Evolutionary conservation across 2,329 filamentous ascomycete species (phyloP), one percentile per base, ranked within the genome.

Genomic region (Magnaporthiopsis incrustans): DNA sequence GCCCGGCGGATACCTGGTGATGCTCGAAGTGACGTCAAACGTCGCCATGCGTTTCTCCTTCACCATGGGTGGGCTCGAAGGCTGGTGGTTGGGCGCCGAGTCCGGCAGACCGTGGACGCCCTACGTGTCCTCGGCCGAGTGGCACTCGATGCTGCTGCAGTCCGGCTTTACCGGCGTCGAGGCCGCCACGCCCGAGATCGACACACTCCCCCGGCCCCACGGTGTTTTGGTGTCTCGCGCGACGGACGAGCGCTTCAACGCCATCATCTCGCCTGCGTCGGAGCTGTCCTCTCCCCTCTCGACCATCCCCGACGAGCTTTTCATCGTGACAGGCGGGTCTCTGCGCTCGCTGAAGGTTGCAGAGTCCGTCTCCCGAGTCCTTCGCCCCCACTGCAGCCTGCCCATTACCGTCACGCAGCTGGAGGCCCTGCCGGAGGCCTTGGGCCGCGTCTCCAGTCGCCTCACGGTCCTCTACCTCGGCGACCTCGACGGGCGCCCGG

Each of bases 211-310:
- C 27, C 35, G 61, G 44, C 50, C 61, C 5, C 30, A 25, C 12
- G 30, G 61, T 22, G 66, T 72, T 50, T 64, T 73, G 44, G 64
- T 65, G 11, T 66, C 67, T 2, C 70, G 72, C 62, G 71, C 71
- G 10, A 64, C 71, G 11, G 68, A 73, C 59, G 62, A 68, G 15
- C 64, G 64, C 6, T 60, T 72, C 7, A 12, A 38, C 1, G 61
- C 69, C 12, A 63, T 74, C 2, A 67, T 69, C 1, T 60, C 68
- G 4, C 72, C 72, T 1, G 33, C 50, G 18, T 25, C 11, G 1
- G 18, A 57, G 8, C 25, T 22, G 38, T 38, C 27, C 50, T 14
- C 30, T 3, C 38, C 50, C 3, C 15, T 38, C 6, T 57, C 50
- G 14, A 57, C 4, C 5, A 57, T 62, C 2, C 0, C 15, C 8